phyloP scores from a whole-genome alignment of 2,329 filamentous ascomycete species.

The Alternaria sp. region DNA sequence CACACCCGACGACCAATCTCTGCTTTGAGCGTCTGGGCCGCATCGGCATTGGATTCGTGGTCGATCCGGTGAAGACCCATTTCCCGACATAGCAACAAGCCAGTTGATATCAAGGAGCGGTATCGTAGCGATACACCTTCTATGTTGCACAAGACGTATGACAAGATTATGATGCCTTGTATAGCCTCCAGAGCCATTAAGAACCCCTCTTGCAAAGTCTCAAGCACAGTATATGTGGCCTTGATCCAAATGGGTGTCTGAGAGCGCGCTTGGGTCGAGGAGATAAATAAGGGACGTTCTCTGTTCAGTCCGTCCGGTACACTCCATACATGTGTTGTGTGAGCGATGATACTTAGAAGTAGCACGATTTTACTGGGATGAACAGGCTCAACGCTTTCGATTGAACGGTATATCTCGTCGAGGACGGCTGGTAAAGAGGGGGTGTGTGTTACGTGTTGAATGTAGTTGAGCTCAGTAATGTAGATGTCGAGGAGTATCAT shows the following conservation, averaged over 20 bases:
- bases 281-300: neutral
- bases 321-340: neutral
- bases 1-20: slow-evolving; percentile 50
- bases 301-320: neutral
- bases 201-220: neutral
- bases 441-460: slow-evolving; percentile 46
- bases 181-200: slow-evolving; percentile 33
- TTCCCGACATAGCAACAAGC: slow-evolving; percentile 33
- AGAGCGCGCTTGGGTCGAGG: neutral
- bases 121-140: slow-evolving; percentile 46
- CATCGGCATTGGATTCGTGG: neutral
- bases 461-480: slow-evolving; percentile 37
- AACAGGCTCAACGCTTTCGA: neutral
- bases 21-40: slow-evolving; percentile 30
- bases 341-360: neutral
- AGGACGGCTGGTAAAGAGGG: slow-evolving; percentile 31
- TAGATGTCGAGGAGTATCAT: slow-evolving; percentile 43
- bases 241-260: slow-evolving; percentile 31
- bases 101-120: slow-evolving; percentile 39
- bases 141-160: slow-evolving; percentile 43
- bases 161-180: slow-evolving; percentile 45
- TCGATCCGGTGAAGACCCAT: slow-evolving; percentile 23
- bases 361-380: neutral
- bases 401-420: neutral
- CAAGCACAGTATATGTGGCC: neutral